Evolutionary conservation across 768 basidiomycete genomes (phyloP).

Genomic region (Ramaria rubella): DNA sequence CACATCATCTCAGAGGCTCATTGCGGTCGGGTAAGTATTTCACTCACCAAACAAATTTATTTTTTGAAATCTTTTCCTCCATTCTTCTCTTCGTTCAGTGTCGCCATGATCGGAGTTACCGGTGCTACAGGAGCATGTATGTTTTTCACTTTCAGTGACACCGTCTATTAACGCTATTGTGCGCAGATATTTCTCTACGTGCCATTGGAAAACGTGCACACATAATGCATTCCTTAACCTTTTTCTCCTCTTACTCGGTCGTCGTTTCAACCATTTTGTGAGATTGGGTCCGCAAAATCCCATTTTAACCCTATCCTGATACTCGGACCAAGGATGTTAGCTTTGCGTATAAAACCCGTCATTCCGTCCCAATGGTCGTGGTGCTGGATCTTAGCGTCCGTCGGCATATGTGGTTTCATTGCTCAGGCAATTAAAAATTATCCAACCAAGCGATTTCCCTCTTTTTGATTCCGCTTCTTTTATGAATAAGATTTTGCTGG

Average conservation of each 20-base stretch:
- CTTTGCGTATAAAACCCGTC: constrained; percentile 21
- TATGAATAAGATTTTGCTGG: constrained; percentile 41
- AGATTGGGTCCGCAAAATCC: background rate
- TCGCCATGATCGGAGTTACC: constrained; percentile 58
- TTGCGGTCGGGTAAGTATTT: constrained; percentile 48
- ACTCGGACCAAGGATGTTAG: constrained; percentile 14
- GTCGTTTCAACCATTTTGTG: constrained; percentile 30
- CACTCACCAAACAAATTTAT: background rate
- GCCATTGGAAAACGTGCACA: constrained; percentile 73
- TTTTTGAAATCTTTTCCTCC: background rate
- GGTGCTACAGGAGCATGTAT: constrained; percentile 65
- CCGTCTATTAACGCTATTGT: background rate
- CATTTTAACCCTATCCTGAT: background rate
- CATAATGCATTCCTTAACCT: constrained; percentile 63
- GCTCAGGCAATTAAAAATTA: constrained; percentile 21
- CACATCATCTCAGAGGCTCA: constrained; percentile 36
- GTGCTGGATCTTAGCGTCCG: constrained; percentile 19
- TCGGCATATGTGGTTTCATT: constrained; percentile 34
- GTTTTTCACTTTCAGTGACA: constrained; percentile 19
- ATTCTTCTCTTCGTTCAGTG: constrained; percentile 28
- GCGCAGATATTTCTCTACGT: constrained; percentile 45
- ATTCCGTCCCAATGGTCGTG: constrained; percentile 15
- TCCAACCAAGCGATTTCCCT: background rate
- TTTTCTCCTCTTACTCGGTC: constrained; percentile 56
- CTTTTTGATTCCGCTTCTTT: background rate